Conservation (phyloP, 2,329 filamentous ascomycete species). For the Zymoseptoria ardabiliae region DNA sequence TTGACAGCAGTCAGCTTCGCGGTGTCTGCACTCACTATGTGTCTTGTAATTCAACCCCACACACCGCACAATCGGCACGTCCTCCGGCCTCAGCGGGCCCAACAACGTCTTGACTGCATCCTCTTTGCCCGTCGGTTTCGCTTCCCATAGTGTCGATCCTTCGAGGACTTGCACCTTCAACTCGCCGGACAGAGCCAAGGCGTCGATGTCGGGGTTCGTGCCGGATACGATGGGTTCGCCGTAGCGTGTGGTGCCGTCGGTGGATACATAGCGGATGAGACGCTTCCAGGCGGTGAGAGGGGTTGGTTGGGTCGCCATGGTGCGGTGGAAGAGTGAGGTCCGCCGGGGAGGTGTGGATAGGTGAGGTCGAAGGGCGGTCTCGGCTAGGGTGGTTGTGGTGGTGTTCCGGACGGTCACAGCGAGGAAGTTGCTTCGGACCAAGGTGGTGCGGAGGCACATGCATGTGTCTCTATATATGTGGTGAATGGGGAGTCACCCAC, state of each 20-base stretch:
- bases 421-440: background rate
- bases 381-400: background rate
- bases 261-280: constrained; percentile 62
- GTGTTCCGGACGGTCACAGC: background rate
- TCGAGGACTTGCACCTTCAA: constrained; percentile 48
- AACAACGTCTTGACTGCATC: constrained; percentile 49
- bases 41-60: constrained; percentile 55
- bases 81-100: constrained; percentile 43
- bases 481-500: background rate
- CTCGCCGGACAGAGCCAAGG: constrained; percentile 32
- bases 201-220: constrained; percentile 26
- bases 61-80: constrained; percentile 52
- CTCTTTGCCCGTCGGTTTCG: constrained; percentile 47
- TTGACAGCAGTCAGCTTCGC: no score
- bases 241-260: constrained; percentile 63
- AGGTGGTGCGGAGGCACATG: background rate
- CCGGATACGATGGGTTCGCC: constrained; percentile 57
- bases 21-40: constrained; percentile 33
- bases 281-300: constrained; percentile 42
- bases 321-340: background rate
- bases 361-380: background rate
- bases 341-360: no score
- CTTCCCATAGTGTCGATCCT: constrained; percentile 39
- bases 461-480: background rate
- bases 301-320: background rate